These are phyloP conservation scores for Symbiodinium pilosum DNA, from an alignment of 73 alveolate species.

Conservation along the genomic window DNA sequence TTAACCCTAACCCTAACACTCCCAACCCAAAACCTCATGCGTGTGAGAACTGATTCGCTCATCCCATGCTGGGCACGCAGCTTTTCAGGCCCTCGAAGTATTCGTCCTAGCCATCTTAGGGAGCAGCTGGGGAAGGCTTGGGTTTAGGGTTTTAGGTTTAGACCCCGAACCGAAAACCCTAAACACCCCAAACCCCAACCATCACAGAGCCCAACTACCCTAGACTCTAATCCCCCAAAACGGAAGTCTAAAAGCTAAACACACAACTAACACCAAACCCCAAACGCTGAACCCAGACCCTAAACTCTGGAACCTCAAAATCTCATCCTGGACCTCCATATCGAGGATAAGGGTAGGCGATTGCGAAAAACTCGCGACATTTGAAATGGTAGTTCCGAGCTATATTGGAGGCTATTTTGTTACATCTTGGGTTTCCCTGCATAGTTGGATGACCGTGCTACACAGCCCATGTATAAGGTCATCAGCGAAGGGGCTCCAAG, in stretches of 20 bases:
- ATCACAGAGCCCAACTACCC: background rate
- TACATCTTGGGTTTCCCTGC: too few relatives aligned
- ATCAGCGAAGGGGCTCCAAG: too few relatives aligned
- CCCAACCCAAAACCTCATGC: background rate
- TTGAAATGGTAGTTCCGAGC: too few relatives aligned
- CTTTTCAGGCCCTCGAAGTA: slow-evolving; percentile 76
- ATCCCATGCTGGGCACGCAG: background rate
- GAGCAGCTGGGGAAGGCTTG: background rate
- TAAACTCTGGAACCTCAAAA: background rate
- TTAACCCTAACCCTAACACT: background rate
- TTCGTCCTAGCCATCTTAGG: slow-evolving; percentile 14
- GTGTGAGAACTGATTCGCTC: too few relatives aligned
- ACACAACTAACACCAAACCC: background rate
- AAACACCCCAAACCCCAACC: background rate
- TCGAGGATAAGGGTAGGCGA: too few relatives aligned
- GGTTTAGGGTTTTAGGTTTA: too few relatives aligned
- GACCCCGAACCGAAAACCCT: background rate
- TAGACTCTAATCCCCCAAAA: background rate
- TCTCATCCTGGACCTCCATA: background rate
- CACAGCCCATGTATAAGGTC: too few relatives aligned
- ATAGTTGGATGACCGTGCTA: too few relatives aligned
- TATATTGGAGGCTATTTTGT: too few relatives aligned
- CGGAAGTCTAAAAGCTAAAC: background rate
- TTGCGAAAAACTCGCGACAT: too few relatives aligned
- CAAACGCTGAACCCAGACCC: background rate